Evolutionary conservation across 1,139 yeast species (phyloP).

Genomic region (Protomyces arabidopsidicola): DNA sequence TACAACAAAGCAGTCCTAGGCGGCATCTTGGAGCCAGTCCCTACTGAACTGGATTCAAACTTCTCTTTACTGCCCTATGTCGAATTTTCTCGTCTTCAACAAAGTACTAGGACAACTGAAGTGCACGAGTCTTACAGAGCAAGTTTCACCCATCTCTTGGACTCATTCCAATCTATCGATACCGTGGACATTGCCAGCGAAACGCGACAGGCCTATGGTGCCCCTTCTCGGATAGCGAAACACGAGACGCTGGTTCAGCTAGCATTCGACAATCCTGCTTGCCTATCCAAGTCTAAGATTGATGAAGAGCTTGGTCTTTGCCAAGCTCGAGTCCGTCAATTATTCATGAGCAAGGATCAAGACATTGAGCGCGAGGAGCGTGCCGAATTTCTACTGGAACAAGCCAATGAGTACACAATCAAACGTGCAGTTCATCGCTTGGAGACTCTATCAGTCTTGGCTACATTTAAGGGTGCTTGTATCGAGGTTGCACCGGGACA

Average conservation of each 20-base stretch:
- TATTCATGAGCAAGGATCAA: not conserved
- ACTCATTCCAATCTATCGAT: not conserved
- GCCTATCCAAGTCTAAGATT: not conserved
- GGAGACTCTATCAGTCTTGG: not conserved
- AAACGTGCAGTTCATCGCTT: not conserved
- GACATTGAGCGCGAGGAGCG: not conserved
- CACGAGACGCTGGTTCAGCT: not conserved
- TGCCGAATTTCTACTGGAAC: not conserved
- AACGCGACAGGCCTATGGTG: not conserved
- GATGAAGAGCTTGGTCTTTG: not conserved
- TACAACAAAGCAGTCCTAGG: constrained; percentile 14
- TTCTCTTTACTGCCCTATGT: not conserved
- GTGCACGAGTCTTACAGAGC: not conserved
- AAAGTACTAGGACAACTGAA: not conserved
- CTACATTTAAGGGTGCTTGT: not conserved
- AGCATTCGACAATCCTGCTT: not conserved
- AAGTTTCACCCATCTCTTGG: not conserved
- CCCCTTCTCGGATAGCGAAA: not conserved
- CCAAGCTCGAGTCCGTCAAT: not conserved
- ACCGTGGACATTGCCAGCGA: not conserved
- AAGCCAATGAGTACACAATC: not conserved
- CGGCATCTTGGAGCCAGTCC: constrained; percentile 1
- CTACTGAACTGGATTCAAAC: not conserved
- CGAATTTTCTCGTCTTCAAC: constrained; percentile 3
- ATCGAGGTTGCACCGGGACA: constrained; percentile 5